A percentile compares a stretch with the other conserved stretches of the same genome.
phyloP scores from a whole-genome alignment of 352 stramenopile genomes.

The Phytophthora palmivora region DNA sequence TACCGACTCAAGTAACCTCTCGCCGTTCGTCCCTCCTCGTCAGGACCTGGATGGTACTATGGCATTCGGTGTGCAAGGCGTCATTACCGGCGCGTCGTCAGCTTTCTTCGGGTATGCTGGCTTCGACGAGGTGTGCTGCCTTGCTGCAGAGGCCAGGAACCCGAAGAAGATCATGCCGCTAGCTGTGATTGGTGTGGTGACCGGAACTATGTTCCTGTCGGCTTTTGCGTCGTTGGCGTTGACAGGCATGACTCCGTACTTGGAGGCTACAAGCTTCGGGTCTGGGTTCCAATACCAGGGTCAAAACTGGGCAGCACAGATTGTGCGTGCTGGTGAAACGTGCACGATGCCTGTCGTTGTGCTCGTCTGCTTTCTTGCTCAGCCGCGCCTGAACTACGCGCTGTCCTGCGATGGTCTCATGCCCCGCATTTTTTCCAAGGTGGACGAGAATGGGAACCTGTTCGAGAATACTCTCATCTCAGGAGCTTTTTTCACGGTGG shows the following conservation, averaged over 20 bases:
- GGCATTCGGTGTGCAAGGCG: slow-evolving; percentile 52
- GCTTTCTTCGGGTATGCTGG: slow-evolving; percentile 95
- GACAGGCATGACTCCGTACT: slow-evolving; percentile 72
- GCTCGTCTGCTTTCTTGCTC: slow-evolving; percentile 92
- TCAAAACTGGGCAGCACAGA: slow-evolving; percentile 61
- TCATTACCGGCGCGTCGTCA: slow-evolving; percentile 83
- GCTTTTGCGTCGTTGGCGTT: slow-evolving; percentile 87
- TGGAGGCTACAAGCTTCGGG: slow-evolving; percentile 47
- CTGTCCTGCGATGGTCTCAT: slow-evolving; percentile 94
- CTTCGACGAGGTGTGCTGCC: slow-evolving; percentile 95
- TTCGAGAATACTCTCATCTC: slow-evolving; percentile 81
- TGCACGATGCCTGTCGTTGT: slow-evolving; percentile 89
- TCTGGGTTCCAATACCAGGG: slow-evolving; percentile 54
- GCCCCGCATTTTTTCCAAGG: slow-evolving; percentile 89
- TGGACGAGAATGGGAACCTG: slow-evolving; percentile 84
- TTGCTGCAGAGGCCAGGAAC: slow-evolving; percentile 85
- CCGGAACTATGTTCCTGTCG: slow-evolving; percentile 74
- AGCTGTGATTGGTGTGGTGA: slow-evolving; percentile 85
- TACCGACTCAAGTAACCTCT: slow-evolving; percentile 86
- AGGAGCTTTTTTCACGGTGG: slow-evolving; percentile 68
- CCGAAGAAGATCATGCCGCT: slow-evolving; percentile 79
- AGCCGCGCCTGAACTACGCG: slow-evolving; percentile 93
- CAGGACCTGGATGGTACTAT: slow-evolving; percentile 31
- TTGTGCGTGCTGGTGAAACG: slow-evolving; percentile 33
- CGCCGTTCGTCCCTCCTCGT: slow-evolving; percentile 78